Conservation (phyloP, 768 basidiomycete genomes). For the Tricholoma sp. region DNA sequence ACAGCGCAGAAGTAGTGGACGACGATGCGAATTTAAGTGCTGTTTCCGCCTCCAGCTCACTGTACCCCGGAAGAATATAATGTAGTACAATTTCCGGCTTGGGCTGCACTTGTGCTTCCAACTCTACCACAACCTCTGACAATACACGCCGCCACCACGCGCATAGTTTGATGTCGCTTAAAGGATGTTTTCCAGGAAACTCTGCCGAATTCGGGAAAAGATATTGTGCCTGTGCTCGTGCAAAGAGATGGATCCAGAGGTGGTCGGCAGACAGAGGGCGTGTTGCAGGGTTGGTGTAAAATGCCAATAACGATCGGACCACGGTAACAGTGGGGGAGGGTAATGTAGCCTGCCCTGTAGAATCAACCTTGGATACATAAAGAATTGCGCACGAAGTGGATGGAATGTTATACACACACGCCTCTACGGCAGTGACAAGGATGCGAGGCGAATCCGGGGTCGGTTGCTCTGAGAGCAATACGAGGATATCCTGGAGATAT, state of each 20-base stretch:
- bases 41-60: constrained; percentile 59
- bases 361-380: constrained; percentile 93
- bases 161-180: constrained; percentile 77
- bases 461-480: constrained; percentile 66
- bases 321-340: constrained; percentile 71
- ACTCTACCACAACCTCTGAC: constrained; percentile 44
- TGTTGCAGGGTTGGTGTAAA: constrained; percentile 58
- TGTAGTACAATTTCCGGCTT: constrained; percentile 36
- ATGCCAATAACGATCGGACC: constrained; percentile 59
- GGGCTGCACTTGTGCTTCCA: constrained; percentile 24
- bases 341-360: constrained; percentile 67
- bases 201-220: constrained; percentile 87
- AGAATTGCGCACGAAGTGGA: constrained; percentile 65
- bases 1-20: constrained; percentile 25
- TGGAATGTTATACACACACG: constrained; percentile 68
- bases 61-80: constrained; percentile 70
- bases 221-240: constrained; percentile 87
- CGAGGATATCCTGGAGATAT: constrained; percentile 71
- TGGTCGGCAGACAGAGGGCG: constrained; percentile 52
- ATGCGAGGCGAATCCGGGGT: constrained; percentile 45
- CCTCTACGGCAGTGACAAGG: constrained; percentile 78
- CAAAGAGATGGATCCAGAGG: constrained; percentile 85
- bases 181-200: constrained; percentile 60
- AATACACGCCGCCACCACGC: constrained; percentile 90
- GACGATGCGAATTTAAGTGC: constrained; percentile 39